Percentiles rank a stretch among this genome's conserved stretches.
phyloP scores from a whole-genome alignment of 495 filamentous ascomycete species.

The Opeltia flavorubescens region DNA sequence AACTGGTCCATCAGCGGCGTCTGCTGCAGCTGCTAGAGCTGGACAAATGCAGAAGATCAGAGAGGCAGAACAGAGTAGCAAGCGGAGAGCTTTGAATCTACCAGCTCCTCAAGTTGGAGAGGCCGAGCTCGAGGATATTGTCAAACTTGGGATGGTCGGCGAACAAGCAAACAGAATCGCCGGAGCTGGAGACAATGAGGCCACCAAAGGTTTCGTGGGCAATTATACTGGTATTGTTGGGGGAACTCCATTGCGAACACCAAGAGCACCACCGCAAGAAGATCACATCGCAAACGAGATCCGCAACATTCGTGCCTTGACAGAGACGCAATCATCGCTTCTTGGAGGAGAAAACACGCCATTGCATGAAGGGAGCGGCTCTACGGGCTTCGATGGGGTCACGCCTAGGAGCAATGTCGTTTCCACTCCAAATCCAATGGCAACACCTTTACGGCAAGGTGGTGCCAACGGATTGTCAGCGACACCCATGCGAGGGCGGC shows the following conservation, averaged over 20 bases:
- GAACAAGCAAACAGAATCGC: conserved; percentile 71
- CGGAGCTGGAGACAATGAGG: conserved; percentile 67
- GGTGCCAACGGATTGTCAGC: conserved; percentile 49
- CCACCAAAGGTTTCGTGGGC: conserved; percentile 71
- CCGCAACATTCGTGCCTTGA: conserved; percentile 80
- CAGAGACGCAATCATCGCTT: conserved; percentile 89
- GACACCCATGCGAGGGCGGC: conserved; percentile 47
- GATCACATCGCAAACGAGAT: conserved; percentile 96
- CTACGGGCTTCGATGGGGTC: conserved; percentile 80
- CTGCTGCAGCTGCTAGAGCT: conserved; percentile 82
- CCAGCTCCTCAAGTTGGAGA: conserved; percentile 87
- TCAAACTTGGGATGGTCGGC: conserved; percentile 95
- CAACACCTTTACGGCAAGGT: conserved; percentile 71
- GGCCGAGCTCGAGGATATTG: conserved; percentile 87
- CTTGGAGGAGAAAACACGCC: conserved; percentile 90
- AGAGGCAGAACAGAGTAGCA: conserved; percentile 93
- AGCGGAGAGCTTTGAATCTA: conserved; percentile 63
- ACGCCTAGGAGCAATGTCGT: conserved; percentile 68
- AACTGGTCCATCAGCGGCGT: conserved; percentile 53
- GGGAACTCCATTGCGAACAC: conserved; percentile 80
- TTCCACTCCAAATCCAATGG: conserved; percentile 86
- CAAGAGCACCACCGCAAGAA: conserved; percentile 77
- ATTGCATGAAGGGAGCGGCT: conserved; percentile 62
- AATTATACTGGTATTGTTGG: conserved; percentile 72
- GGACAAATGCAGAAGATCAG: conserved; percentile 92